Conservation (phyloP, 139 green algal species). For the Dunaliella primolecta region DNA sequence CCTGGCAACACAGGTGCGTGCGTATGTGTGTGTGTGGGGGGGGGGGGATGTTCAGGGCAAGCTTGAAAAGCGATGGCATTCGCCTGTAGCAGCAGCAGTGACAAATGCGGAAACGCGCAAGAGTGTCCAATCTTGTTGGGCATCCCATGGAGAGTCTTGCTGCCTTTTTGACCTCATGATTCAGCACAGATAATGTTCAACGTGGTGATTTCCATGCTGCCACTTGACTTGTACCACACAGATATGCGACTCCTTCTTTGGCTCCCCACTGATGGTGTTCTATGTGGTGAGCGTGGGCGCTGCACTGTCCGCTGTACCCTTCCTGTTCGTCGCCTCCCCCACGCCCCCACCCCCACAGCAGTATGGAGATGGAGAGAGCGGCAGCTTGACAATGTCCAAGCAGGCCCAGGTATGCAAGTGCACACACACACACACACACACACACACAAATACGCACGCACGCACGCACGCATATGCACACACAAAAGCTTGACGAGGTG, state of each 20-base stretch:
- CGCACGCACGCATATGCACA: too few species aligned
- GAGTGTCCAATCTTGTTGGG: too few species aligned
- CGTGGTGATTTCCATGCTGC: too few species aligned
- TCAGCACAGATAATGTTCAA: too few species aligned
- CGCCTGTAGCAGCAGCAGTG: too few species aligned
- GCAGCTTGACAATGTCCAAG: not conserved
- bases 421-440: too few species aligned
- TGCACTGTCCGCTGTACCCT: constrained; percentile 24
- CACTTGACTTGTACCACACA: not conserved
- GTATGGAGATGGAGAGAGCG: not conserved
- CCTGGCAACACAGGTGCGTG: constrained; percentile 28
- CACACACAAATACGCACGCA: too few species aligned
- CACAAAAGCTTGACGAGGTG: too few species aligned
- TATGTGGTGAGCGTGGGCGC: constrained; percentile 23
- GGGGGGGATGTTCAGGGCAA: not conserved
- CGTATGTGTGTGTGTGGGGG: not conserved
- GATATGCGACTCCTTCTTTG: constrained; percentile 26
- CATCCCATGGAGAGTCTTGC: too few species aligned
- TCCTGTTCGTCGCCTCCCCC: constrained; percentile 44
- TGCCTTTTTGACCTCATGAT: too few species aligned
- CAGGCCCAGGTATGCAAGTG: not conserved
- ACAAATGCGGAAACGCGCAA: too few species aligned
- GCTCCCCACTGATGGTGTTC: constrained; percentile 31
- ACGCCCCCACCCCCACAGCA: not conserved
- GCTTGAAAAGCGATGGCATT: not conserved